These are phyloP conservation scores for Ilex paraguariensis DNA, from an alignment of 305 asterid genomes.

Conservation along the genomic window DNA sequence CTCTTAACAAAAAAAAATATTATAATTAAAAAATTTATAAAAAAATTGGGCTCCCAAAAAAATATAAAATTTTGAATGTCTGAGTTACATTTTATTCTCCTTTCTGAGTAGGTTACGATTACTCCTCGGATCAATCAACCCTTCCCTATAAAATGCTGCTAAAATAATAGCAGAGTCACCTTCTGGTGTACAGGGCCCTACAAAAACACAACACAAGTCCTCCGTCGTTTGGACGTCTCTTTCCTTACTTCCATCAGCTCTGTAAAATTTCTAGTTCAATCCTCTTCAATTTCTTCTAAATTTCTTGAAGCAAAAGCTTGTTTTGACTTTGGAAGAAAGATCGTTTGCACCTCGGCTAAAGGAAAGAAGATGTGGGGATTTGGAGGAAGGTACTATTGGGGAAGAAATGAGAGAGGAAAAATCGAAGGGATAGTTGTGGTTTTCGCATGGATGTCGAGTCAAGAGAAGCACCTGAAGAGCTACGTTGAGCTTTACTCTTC, in stretches of 20 bases:
- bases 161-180: neutral
- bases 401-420: slow-evolving; percentile 58
- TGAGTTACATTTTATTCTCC: neutral
- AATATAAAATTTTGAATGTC: no score
- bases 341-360: neutral
- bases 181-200: neutral
- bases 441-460: slow-evolving; percentile 89
- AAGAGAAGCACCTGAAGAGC: slow-evolving; percentile 65
- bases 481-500: slow-evolving; percentile 73
- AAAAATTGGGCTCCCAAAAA: neutral
- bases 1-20: no score
- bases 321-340: neutral
- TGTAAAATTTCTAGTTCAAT: neutral
- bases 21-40: no score
- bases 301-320: neutral
- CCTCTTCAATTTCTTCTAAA: neutral
- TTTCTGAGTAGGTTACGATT: no score
- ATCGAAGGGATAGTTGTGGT: slow-evolving; percentile 85
- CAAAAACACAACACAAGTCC: neutral
- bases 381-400: slow-evolving; percentile 84
- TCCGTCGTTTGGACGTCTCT: neutral
- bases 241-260: no score
- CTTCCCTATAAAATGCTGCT: neutral
- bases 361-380: slow-evolving; percentile 77
- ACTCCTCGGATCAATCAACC: neutral